Percentiles rank a stretch among this genome's conserved stretches.
These are phyloP conservation scores for Aspergillus asperescens DNA, from an alignment of 495 filamentous ascomycete genomes.

Conservation along the genomic window DNA sequence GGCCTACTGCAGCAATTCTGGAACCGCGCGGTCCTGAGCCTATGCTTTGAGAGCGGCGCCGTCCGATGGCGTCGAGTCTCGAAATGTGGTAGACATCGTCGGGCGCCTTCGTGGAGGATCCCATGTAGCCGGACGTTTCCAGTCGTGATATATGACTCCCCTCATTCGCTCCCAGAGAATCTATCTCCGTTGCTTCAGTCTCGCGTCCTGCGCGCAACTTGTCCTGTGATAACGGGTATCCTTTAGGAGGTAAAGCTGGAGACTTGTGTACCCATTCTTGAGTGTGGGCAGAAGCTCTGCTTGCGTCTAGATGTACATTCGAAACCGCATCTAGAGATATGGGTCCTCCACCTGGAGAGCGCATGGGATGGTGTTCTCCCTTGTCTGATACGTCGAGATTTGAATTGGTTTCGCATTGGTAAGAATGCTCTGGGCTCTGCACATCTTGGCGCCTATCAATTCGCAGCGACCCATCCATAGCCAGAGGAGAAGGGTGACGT, in stretches of 20 bases:
- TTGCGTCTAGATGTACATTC: neutral
- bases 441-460: slow-evolving; percentile 18
- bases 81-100: slow-evolving; percentile 8
- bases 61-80: slow-evolving; percentile 21
- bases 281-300: neutral
- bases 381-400: neutral
- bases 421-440: slow-evolving; percentile 18
- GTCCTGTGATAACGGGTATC: neutral
- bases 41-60: slow-evolving; percentile 60
- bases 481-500: neutral
- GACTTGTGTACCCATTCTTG: neutral
- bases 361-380: neutral
- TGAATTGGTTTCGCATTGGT: neutral
- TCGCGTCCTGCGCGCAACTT: neutral
- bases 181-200: neutral
- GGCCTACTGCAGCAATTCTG: slow-evolving; percentile 68
- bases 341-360: neutral
- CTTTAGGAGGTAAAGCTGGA: neutral
- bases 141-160: neutral
- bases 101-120: neutral
- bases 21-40: slow-evolving; percentile 57
- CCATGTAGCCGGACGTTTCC: neutral
- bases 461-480: slow-evolving; percentile 17
- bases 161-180: neutral
- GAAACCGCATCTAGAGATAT: neutral